These are phyloP conservation scores for Mucor racemosus DNA, from an alignment of 371 early-diverging fungal species.

Conservation along the genomic window DNA sequence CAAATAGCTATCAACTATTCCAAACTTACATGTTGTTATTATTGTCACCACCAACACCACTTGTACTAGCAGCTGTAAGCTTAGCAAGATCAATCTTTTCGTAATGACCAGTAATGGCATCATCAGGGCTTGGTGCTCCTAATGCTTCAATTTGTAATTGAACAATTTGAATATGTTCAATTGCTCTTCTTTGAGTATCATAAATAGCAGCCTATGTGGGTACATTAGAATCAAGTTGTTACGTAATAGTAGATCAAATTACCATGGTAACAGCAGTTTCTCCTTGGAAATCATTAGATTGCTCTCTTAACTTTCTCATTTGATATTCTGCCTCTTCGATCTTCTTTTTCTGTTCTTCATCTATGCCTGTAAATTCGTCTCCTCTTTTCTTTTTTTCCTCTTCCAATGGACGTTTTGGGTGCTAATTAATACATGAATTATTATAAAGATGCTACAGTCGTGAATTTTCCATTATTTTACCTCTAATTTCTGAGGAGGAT, in stretches of 20 bases:
- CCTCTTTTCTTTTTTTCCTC: conserved; percentile 64
- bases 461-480: conserved; percentile 29
- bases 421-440: conserved; percentile 26
- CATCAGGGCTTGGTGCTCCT: conserved; percentile 52
- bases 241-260: neutral
- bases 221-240: neutral
- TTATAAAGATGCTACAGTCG: neutral
- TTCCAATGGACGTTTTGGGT: conserved; percentile 61
- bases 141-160: conserved; percentile 63
- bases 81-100: conserved; percentile 16
- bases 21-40: neutral
- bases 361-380: conserved; percentile 54
- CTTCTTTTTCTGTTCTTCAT: conserved; percentile 58
- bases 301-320: conserved; percentile 41
- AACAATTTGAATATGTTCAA: conserved; percentile 67
- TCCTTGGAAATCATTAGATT: conserved; percentile 19
- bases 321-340: conserved; percentile 61
- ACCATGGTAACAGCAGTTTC: conserved; percentile 44
- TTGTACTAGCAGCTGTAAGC: neutral
- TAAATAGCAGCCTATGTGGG: conserved; percentile 41
- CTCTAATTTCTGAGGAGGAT: conserved; percentile 60
- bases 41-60: neutral
- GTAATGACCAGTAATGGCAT: conserved; percentile 34
- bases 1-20: neutral
- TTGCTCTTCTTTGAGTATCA: conserved; percentile 71